Conservation (phyloP, 2,329 filamentous ascomycete species). For the Alternaria gaisen region DNA sequence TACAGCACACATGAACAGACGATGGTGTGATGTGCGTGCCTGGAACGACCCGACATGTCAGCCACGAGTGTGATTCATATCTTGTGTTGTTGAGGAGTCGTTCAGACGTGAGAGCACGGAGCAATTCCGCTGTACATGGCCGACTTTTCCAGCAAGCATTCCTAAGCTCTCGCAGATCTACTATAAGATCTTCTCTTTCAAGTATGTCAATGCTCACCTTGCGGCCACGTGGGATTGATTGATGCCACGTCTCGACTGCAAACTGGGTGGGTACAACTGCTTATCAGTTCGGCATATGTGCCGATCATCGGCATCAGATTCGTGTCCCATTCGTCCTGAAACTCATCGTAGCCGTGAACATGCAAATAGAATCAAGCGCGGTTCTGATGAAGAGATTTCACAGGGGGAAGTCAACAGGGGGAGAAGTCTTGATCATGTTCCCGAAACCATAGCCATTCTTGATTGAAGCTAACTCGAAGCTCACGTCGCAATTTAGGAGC, state of each 20-base stretch:
- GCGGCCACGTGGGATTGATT: neutral
- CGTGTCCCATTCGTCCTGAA: neutral
- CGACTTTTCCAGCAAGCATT: neutral
- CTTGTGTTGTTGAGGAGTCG: conserved; percentile 1
- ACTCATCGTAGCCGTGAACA: neutral
- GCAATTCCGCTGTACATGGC: conserved; percentile 3
- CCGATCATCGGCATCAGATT: neutral
- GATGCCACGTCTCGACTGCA: neutral
- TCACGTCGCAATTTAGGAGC: conserved; percentile 25
- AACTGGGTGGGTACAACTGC: neutral
- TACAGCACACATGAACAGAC: conserved; percentile 12
- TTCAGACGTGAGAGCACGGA: conserved; percentile 6
- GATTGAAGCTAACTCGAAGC: conserved; percentile 27
- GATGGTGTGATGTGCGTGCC: conserved; percentile 23
- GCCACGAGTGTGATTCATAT: neutral
- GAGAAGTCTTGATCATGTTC: neutral
- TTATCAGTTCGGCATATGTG: neutral
- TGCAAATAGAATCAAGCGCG: neutral
- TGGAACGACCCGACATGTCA: neutral
- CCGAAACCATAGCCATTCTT: conserved; percentile 22
- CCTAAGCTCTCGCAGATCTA: neutral
- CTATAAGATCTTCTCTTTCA: neutral
- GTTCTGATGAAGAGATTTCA: neutral
- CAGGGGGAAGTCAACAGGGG: neutral
- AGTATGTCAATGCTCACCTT: neutral